Base-by-base conservation (phyloP, 129 eudicot species). In the Saussurea involucrata region DNA sequence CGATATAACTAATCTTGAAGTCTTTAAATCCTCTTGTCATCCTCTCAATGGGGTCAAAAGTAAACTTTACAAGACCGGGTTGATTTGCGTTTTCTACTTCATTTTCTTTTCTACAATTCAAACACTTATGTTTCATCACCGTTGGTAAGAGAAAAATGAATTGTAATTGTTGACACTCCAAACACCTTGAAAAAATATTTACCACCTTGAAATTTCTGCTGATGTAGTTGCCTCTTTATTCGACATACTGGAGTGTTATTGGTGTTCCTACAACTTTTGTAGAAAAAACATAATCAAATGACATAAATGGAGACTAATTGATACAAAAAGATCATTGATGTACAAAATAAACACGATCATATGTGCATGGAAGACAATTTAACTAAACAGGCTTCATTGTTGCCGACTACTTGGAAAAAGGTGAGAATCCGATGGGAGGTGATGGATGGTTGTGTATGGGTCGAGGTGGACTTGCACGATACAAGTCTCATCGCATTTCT, bases 1-100 rank as follows among this genome's bases (percentile, higher is more conserved):
- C 34, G 73, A 72, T 65, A 3, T 80, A 78, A 4, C 49, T 32
- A 34, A 49, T 65, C 78, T 80, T 79, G 78, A 79, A 79, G 17
- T 5, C 0, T 24, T 33, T 25, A 65, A 80, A 80, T 21, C 83
- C 83, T 1, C 33, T 21, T 2, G 17, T 65, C 61, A 80, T 72
- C 73, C 78, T 80, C 27, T 64, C 12, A 31, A 72, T 37, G 2
- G 78, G 83, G 17, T 80, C 74, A 72, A 65, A 72, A 31, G 58
- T 1, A 0, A 29, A 21, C 58, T 15, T 49, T 49, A 15, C 21
- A 21, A 49, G 58, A 17, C 8, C 4, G 24, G 15, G 44, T 4
- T 72, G 64, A 37, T 63, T 37, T 66, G 18, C 10, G 17, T 71
- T 25, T 1, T 78, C 82, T 28, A 44, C 4, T 71, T 71, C 78